These are phyloP conservation scores for Botrytis galanthina DNA, from an alignment of 2,329 filamentous ascomycete genomes.

Conservation along the genomic window DNA sequence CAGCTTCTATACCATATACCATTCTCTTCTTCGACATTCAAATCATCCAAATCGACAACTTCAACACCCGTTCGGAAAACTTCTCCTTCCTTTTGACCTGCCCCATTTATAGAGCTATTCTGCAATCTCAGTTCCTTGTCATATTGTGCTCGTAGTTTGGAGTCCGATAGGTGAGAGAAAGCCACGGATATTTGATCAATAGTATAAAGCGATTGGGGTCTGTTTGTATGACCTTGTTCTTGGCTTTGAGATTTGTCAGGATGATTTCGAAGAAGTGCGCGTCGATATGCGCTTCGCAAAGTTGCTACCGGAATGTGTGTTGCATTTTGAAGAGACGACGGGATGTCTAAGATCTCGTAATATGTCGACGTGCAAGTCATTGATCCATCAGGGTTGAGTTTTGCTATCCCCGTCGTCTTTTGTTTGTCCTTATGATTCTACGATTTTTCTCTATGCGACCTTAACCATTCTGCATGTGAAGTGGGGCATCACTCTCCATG, in stretches of 20 bases:
- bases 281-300: conserved; percentile 62
- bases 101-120: conserved; percentile 25
- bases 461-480: not conserved
- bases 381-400: conserved; percentile 59
- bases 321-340: conserved; percentile 47
- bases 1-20: conserved; percentile 55
- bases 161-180: conserved; percentile 54
- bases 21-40: conserved; percentile 50
- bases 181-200: conserved; percentile 64
- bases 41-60: conserved; percentile 63
- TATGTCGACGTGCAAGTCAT: conserved; percentile 46
- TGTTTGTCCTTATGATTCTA: conserved; percentile 2
- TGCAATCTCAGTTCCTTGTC: conserved; percentile 47
- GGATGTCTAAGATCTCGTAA: conserved; percentile 60
- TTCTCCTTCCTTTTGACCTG: conserved; percentile 25
- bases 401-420: conserved; percentile 54
- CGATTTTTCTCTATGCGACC: not conserved
- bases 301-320: conserved; percentile 46
- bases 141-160: conserved; percentile 51
- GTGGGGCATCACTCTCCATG: not conserved
- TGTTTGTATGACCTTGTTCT: conserved; percentile 19
- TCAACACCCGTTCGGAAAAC: conserved; percentile 59
- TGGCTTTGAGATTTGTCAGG: conserved; percentile 42
- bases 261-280: conserved; percentile 63
- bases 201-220: conserved; percentile 42